Evolutionary conservation across 257 asterid species (phyloP), one percentile per base, ranked within the genome.

Genomic region (Fraxinus cuspidata): DNA sequence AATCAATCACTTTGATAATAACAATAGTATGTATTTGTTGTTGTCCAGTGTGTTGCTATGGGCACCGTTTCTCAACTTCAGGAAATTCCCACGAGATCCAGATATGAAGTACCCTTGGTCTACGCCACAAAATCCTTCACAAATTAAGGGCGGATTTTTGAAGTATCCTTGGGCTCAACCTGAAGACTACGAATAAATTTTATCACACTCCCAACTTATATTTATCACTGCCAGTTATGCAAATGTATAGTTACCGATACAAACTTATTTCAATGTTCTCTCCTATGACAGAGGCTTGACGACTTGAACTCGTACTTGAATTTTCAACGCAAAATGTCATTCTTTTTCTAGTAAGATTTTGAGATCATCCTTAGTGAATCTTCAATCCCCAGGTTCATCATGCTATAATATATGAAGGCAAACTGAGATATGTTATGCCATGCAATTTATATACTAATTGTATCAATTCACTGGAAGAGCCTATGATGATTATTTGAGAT

Each of bases 61-160:
- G 98, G 97, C 98, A 49, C 96, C 97, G 81, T 93, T 93, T 81
- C 82, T 93, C 68, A 93, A 93, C 90, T 90, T 91, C 90, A 88
- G 97, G 69, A 93, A 90, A 79, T 85, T 93, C 35, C 97, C 51
- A 42, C 51, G 51, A 82, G 95, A 91, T 86, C 51, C 51, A 42
- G 51, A 42, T 18, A 86, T 93, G 91, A 90, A 91, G 86, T 91
- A 91, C 49, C 98, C 98, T 1, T 93, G 98, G 97, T 85, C 92
- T 5, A 82, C 80, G 12, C 96, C 98, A 7, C 85, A 88, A 83
- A 76, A 91, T 74, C 90, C 94, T 44, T 83, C 93, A 13, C 66
- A 82, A 73, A 76, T 90, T 27, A 93, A 81, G 78, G 90, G 91
- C 70, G 88, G 81, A 21, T 86, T 74, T 82, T 78, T 60, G 65